phyloP scores from a whole-genome alignment of 768 basidiomycete species.

The Rhizopogon salebrosus region DNA sequence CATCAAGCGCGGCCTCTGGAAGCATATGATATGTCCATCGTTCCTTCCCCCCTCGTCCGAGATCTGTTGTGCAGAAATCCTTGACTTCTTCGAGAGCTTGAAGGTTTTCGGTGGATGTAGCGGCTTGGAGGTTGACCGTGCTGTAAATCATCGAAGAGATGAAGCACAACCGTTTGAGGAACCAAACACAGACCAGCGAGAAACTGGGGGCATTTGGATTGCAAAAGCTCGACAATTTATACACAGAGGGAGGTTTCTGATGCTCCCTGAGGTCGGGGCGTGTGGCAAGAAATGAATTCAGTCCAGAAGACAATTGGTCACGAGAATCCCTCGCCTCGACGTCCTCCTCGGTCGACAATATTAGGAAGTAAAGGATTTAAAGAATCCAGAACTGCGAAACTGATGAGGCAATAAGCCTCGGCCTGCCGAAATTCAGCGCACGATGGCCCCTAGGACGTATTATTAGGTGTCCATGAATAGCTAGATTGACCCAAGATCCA shows the following conservation, averaged over 20 bases:
- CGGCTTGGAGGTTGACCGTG: constrained; percentile 39
- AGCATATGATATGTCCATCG: constrained; percentile 52
- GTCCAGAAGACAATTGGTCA: constrained; percentile 5
- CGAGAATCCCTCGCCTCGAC: constrained; percentile 8
- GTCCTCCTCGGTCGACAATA: constrained; percentile 17
- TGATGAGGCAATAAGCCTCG: constrained; percentile 19
- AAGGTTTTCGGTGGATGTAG: constrained; percentile 42
- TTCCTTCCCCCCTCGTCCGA: constrained; percentile 45
- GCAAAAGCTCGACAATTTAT: constrained; percentile 1
- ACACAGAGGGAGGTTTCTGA: not conserved
- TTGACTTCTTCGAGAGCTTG: constrained; percentile 50
- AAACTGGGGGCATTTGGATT: not conserved
- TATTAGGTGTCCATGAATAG: constrained; percentile 8
- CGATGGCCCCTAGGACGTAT: constrained; percentile 8
- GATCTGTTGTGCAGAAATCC: constrained; percentile 47
- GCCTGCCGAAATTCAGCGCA: constrained; percentile 14
- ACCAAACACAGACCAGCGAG: not conserved
- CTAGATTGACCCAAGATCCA: constrained; percentile 2
- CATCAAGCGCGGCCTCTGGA: constrained; percentile 32
- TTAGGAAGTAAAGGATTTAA: constrained; percentile 12
- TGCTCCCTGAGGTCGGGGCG: constrained; percentile 13
- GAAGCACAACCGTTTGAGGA: not conserved
- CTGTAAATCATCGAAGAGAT: constrained; percentile 21
- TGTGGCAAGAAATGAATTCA: constrained; percentile 10
- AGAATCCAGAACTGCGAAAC: constrained; percentile 13